Conservation (phyloP, 305 asterid species). For the Solanum hybrid region DNA sequence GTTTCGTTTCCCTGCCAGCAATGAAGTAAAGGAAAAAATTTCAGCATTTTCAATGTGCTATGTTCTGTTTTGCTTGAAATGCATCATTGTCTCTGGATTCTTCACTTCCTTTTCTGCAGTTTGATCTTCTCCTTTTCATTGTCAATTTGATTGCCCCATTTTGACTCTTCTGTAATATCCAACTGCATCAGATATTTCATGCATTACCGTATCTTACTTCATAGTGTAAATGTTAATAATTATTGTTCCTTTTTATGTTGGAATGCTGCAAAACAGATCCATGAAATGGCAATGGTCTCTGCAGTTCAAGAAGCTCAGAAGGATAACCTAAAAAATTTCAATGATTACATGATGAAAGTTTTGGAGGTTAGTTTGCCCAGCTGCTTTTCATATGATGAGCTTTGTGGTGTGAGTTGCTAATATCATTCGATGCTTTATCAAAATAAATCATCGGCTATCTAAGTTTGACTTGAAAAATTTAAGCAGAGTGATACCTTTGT, state of each 20-base stretch:
- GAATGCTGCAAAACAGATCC: conserved; percentile 44
- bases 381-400: background rate
- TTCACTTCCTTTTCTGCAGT: background rate
- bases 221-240: background rate
- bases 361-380: conserved; percentile 52
- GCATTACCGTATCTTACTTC: background rate
- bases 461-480: background rate
- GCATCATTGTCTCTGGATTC: background rate
- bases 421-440: background rate
- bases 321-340: conserved; percentile 82
- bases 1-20: background rate
- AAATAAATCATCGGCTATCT: background rate
- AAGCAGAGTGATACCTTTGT: background rate
- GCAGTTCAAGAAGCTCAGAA: conserved; percentile 96
- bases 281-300: conserved; percentile 96
- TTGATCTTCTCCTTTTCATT: background rate
- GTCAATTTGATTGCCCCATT: conserved; percentile 18
- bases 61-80: background rate
- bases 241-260: background rate
- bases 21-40: background rate
- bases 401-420: background rate
- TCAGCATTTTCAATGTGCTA: background rate
- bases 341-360: conserved; percentile 90
- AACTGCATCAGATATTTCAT: background rate
- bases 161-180: background rate